Evolutionary conservation across 2,329 filamentous ascomycete genomes (phyloP), one percentile per base, ranked within the genome.

Genomic region (Stachybotrys echinatus): DNA sequence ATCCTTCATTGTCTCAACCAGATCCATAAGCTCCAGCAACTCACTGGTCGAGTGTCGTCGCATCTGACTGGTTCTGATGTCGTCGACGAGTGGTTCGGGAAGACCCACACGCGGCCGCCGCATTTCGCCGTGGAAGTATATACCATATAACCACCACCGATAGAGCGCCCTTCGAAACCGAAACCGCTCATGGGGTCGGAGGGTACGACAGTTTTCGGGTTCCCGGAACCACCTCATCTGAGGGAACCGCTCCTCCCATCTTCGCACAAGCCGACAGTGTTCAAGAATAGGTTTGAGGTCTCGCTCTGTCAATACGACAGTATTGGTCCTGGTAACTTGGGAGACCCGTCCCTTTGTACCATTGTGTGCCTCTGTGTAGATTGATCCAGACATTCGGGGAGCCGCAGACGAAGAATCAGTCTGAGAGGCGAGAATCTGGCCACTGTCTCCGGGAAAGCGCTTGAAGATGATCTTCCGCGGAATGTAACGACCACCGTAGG

Each of bases 91-190:
- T 12, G 69, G 66, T 51, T 70, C 68, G 0, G 70, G 70, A 42
- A 68, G 62, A 2, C 67, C 68, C 39, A 63, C 49, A 8, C 66
- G 64, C 4, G 70, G 70, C 22, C 65, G 61, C 10, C 65, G 68
- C 34, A 65, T 62, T 27, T 71, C 70, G 12, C 72, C 71, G 44
- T 81, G 77, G 51, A 80, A 80, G 52, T 77, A 74, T 31, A 71
- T 69, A 6, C 75, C 69, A 53, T 76, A 81, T 4, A 78, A 66
- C 76, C 77, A 80, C 77, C 77, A 82, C 27, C 69, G 64, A 47
- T 77, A 79, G 23, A 81, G 60, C 1, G 75, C 77, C 52, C 70
- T 69, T 5, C 79, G 72, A 47, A 80, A 67, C 45, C 76, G 71
- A n/a, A 61, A 54, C 23, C 66, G 66, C 56, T 82, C 79, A 22